Base-by-base conservation (phyloP, 345 rosid genomes). In the Salix suchowensis region DNA sequence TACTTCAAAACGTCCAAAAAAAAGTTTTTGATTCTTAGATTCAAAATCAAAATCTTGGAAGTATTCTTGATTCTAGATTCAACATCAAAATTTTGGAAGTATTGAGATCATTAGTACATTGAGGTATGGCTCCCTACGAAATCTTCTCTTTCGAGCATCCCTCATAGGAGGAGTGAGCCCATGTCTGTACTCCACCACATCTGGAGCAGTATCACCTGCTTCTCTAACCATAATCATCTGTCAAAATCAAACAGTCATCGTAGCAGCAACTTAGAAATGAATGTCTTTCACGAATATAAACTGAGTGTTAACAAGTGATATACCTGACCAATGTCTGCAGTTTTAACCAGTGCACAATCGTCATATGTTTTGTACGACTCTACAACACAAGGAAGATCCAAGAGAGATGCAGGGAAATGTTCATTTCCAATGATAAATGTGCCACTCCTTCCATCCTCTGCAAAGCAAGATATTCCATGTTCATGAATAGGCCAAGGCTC, bases 171-270 rank as follows among this genome's bases (percentile, higher is more conserved):
- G 94, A 61, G 98, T 91, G 74, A 96, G 83, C 80, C 99, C 99
- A 81, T 94, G 99, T 72, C 94, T 91, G 82, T 90, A 91, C 83
- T 93, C 97, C 82, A 89, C 85, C 39, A 84, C 87, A 78, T 86
- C 97, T 42, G 97, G 93, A 44, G 94, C 89, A 40, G 88, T 83
- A 80, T 94, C 99, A 79, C 87, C 90, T 0, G 86, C 84, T 64
- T 92, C 99, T 82, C 98, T 91, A 79, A 96, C 97, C 98, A 96
- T 82, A 77, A 96, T 88, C 97, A 96, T 94, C 99, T 96, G 83
- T 30, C 61, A 50, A 39, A 75, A 68, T 32, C 32, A 52, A 70
- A 71, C 19, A 79, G 34, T 54, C 74, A 75, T 46, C 34, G 65
- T 65, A 12, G 74, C 62, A 21, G 14, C 67, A 46, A 36, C 46